A percentile compares a stretch with the other conserved stretches of the same genome.
These are phyloP conservation scores for Esteya vermicola DNA, from an alignment of 2,329 filamentous ascomycete genomes.

Conservation along the genomic window DNA sequence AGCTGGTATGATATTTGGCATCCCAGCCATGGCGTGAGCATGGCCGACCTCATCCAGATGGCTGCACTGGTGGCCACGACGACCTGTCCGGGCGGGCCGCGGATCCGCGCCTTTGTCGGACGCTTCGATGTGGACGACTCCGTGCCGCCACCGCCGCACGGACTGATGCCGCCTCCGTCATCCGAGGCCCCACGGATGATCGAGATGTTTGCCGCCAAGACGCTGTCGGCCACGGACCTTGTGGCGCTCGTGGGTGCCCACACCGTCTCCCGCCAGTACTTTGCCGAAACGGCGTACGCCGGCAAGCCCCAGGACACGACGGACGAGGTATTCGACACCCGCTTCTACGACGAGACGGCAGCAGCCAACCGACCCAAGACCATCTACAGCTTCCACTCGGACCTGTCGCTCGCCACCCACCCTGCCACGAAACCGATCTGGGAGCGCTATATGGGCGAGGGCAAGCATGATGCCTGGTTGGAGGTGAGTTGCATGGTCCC, in stretches of 20 bases:
- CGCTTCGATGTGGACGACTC: slow-evolving; percentile 24
- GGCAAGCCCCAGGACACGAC: slow-evolving; percentile 31
- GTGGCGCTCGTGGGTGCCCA: slow-evolving; percentile 42
- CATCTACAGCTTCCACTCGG: slow-evolving; percentile 26
- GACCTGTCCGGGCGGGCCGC: slow-evolving; percentile 36
- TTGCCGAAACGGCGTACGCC: slow-evolving; percentile 23
- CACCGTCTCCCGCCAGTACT: slow-evolving; percentile 30
- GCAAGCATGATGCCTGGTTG: slow-evolving; percentile 25
- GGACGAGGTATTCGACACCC: slow-evolving; percentile 32
- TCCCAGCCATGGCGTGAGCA: slow-evolving; percentile 22
- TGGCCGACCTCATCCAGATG: slow-evolving; percentile 40
- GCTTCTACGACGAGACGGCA: slow-evolving; percentile 30
- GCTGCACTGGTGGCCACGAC: slow-evolving; percentile 31
- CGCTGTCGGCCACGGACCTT: slow-evolving; percentile 32
- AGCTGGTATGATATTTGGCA: slow-evolving; percentile 24
- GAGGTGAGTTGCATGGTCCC: too few species aligned
- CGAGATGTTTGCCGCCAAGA: slow-evolving; percentile 32
- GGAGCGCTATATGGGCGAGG: slow-evolving; percentile 19
- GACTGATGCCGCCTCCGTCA: slow-evolving; percentile 28
- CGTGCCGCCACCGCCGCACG: slow-evolving; percentile 21
- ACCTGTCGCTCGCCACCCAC: slow-evolving; percentile 24
- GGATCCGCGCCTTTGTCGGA: slow-evolving; percentile 33
- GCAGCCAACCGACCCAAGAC: slow-evolving; percentile 14
- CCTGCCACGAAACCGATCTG: slow-evolving; percentile 22
- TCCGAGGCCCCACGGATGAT: slow-evolving; percentile 27